Base-by-base conservation (phyloP, 2,329 filamentous ascomycete species). In the Cryphonectria nitschkei region DNA sequence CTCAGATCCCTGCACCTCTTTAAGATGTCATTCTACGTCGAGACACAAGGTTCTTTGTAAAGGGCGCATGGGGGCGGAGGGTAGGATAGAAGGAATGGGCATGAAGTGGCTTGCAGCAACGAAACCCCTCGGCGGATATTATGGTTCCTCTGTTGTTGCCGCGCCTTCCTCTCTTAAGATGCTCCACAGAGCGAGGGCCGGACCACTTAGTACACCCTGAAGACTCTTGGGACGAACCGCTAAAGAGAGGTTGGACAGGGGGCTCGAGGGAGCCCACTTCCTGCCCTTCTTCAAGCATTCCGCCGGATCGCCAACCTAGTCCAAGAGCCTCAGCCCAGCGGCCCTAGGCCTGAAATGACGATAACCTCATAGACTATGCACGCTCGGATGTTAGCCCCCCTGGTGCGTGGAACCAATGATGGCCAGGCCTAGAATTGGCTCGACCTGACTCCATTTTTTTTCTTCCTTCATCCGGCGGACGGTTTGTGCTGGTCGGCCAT, bases 291-390 rank as follows among this genome's bases (percentile, higher is more conserved):
- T 19, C 54, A 14, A 58, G 54, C 54, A 32, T n/a, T 22, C 58
- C 22, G 32, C 34, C 16, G 58, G 32, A 61, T 39, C 32, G 66
- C 63, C 22, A 65, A 26, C 64, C 70, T 63, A 65, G 67, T 46
- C 37, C 46, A 39, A 68, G 29, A 68, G 54, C 32, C n/a, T 50
- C 56, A 68, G 39, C 60, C 29, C 61, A 39, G 7, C 34, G 19
- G 37, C 61, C 26, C 67, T 65, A 58, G 50, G 32, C 67, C 52
- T 14, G 7, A 60, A 60, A 63, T 22, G 62, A 65, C 50, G 52
- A 69, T 65, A 54, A 68, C 65, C 41, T 58, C 52, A 69, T 29
- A 43, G 64, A 56, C 37, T 34, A 58, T 34, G n/a, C 39, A 50
- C 46, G 50, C 46, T 43, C 43, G 16, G 29, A 43, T 26, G 6